Conservation (phyloP, 192 early-diverging fungal genomes). For the Mortierella alpina region DNA sequence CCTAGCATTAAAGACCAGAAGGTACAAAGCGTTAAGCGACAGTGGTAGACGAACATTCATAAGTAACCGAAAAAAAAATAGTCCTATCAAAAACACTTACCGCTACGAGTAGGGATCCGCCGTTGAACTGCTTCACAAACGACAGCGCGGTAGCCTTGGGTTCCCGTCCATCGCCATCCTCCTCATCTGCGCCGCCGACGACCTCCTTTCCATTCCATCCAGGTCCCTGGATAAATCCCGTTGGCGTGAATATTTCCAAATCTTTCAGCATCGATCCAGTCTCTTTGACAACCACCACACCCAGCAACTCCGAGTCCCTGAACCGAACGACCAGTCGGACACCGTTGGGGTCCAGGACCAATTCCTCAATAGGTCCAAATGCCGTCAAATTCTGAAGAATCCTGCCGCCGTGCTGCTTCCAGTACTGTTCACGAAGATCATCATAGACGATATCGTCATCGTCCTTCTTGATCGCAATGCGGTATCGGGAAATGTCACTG, state of each 20-base stretch:
- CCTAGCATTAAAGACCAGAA: constrained; percentile 7
- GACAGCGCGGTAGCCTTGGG: constrained; percentile 32
- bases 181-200: constrained; percentile 2
- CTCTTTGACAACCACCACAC: constrained; percentile 50
- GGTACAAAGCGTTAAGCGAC: not conserved
- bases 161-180: constrained; percentile 4
- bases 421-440: not conserved
- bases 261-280: constrained; percentile 37
- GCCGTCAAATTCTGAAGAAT: constrained; percentile 6
- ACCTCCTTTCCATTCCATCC: constrained; percentile 21
- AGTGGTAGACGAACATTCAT: not conserved
- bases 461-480: not conserved
- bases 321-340: constrained; percentile 65
- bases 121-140: constrained; percentile 14
- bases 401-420: constrained; percentile 13
- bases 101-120: constrained; percentile 25
- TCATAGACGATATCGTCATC: not conserved
- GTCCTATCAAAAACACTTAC: constrained; percentile 9
- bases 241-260: constrained; percentile 37
- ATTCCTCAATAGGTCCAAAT: constrained; percentile 61
- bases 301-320: constrained; percentile 59
- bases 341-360: constrained; percentile 64
- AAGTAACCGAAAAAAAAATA: not conserved
- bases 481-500: constrained; percentile 21
- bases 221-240: constrained; percentile 39